These are phyloP conservation scores for Usnea hakonensis DNA, from an alignment of 495 filamentous ascomycete genomes.

Conservation along the genomic window DNA sequence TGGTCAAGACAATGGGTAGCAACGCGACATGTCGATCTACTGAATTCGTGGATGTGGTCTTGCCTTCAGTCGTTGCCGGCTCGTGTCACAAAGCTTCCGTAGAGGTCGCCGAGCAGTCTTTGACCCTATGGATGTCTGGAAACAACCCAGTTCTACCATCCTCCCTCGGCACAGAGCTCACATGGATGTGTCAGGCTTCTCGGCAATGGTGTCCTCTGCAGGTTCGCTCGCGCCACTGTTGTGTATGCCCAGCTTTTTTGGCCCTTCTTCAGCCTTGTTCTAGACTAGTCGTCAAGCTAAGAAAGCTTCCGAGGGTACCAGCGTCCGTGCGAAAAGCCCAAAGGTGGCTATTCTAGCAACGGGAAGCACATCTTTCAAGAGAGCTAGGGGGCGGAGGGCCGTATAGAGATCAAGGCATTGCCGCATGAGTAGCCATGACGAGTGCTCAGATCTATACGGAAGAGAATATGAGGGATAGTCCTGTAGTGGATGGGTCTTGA, in stretches of 20 bases:
- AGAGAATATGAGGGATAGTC: not conserved
- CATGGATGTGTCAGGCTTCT: not conserved
- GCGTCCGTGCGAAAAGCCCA: not conserved
- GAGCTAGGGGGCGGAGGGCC: too few species aligned
- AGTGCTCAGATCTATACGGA: not conserved
- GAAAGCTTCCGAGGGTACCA: not conserved
- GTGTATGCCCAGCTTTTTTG: not conserved
- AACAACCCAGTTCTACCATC: not conserved
- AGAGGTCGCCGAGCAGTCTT: too few species aligned
- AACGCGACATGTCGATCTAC: too few species aligned
- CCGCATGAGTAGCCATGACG: not conserved
- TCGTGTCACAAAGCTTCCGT: too few species aligned
- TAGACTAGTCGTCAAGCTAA: not conserved
- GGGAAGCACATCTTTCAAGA: not conserved
- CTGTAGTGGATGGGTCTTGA: not conserved
- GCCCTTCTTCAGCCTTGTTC: not conserved
- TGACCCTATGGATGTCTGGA: too few species aligned
- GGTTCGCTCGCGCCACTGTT: not conserved
- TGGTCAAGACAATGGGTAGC: too few species aligned
- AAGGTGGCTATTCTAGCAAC: not conserved
- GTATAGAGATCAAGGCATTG: not conserved
- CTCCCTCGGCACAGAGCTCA: not conserved
- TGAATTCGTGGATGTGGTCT: too few species aligned
- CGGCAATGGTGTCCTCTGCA: not conserved
- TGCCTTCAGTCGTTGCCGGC: too few species aligned